Conservation (phyloP, 768 basidiomycete species). For the Paxillus rubicundulus region DNA sequence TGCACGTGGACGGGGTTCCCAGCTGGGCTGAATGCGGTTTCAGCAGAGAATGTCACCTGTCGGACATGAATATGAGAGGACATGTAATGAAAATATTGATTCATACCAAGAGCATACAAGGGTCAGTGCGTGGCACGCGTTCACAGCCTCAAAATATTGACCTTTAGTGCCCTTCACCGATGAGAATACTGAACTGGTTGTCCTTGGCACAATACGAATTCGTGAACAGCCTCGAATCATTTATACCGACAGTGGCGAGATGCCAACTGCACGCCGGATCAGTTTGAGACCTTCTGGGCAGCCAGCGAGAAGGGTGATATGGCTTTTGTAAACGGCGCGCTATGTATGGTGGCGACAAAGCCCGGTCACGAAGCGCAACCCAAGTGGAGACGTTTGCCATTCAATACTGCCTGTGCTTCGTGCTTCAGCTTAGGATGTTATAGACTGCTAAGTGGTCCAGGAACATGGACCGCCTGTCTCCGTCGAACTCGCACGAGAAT, state of each 20-base stretch:
- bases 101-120: conserved; percentile 29
- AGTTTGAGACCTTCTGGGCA: conserved; percentile 45
- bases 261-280: conserved; percentile 17
- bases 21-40: conserved; percentile 35
- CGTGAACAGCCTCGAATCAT: not conserved
- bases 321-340: conserved; percentile 51
- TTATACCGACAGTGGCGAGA: conserved; percentile 39
- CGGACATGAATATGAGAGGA: not conserved
- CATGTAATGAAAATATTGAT: not conserved
- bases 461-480: not conserved
- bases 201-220: too few relatives aligned
- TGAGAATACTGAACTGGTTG: conserved; percentile 37
- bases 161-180: conserved; percentile 31
- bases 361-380: conserved; percentile 4
- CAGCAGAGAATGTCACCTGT: conserved; percentile 44
- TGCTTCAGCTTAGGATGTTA: not conserved
- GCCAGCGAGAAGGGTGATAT: conserved; percentile 34
- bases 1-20: conserved; percentile 40
- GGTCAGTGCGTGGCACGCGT: conserved; percentile 29
- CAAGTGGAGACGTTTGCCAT: conserved; percentile 7
- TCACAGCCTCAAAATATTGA: conserved; percentile 32
- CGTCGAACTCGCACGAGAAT: not conserved
- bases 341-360: conserved; percentile 45
- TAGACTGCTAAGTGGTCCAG: not conserved
- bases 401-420: not conserved